A percentile compares a stretch with the other conserved stretches of the same genome.
Conservation (phyloP, 257 asterid species). For the Anisodus acutangulus region DNA sequence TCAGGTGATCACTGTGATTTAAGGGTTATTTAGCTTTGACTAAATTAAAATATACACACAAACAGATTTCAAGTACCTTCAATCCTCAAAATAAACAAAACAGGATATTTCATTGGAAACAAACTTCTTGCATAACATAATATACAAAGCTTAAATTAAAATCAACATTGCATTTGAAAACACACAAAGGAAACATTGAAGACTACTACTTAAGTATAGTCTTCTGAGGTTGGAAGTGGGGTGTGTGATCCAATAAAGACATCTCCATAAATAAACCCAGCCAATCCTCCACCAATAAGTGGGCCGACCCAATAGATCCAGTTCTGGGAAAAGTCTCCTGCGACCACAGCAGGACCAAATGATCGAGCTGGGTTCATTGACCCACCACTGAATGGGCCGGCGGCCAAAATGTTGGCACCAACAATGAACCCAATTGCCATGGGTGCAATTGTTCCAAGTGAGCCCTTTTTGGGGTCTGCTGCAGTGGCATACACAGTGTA, state of each 20-base stretch:
- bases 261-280: conserved; percentile 66
- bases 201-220: conserved; percentile 37
- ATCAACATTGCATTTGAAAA: conserved; percentile 7
- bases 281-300: conserved; percentile 79
- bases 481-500: conserved; percentile 86
- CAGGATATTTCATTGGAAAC: conserved; percentile 21
- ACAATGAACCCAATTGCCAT: conserved; percentile 80
- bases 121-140: background rate
- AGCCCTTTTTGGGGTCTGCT: conserved; percentile 77
- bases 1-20: background rate
- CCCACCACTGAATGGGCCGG: conserved; percentile 83
- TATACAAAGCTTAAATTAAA: conserved; percentile 26
- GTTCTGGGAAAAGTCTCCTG: conserved; percentile 52
- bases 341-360: conserved; percentile 72
- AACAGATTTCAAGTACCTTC: background rate
- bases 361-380: conserved; percentile 89
- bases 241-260: conserved; percentile 53
- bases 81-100: background rate
- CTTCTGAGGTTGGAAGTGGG: conserved; percentile 48
- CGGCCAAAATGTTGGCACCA: conserved; percentile 75
- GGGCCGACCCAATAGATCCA: conserved; percentile 89
- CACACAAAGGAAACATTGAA: conserved; percentile 19
- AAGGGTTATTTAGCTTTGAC: background rate
- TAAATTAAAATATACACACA: background rate
- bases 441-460: conserved; percentile 70